A percentile compares a stretch with the other conserved stretches of the same genome.
phyloP scores from a whole-genome alignment of 768 basidiomycete species.

The Sarcodon aspratus region DNA sequence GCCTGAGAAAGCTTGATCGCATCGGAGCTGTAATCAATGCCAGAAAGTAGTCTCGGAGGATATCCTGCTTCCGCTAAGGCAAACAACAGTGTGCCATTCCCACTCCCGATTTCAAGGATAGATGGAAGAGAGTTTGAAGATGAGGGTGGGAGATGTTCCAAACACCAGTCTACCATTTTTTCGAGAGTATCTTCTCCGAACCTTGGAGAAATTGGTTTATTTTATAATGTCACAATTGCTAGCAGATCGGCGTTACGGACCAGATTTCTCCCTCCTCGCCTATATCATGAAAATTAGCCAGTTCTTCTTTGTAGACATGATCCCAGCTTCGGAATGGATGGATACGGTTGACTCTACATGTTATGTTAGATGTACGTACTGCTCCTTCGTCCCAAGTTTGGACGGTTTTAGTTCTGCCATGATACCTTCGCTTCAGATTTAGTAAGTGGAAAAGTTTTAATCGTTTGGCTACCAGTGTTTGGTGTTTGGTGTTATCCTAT shows the following conservation, averaged over 20 bases:
- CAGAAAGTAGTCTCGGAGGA: slow-evolving; percentile 34
- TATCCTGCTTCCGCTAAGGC: slow-evolving; percentile 63
- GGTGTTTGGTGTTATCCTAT: too few species aligned
- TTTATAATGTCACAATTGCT: not conserved
- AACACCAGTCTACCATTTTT: slow-evolving; percentile 72
- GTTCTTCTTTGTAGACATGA: slow-evolving; percentile 56
- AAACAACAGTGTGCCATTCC: slow-evolving; percentile 70
- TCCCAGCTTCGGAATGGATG: slow-evolving; percentile 53
- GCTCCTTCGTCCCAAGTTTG: slow-evolving; percentile 66
- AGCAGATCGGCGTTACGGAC: slow-evolving; percentile 27
- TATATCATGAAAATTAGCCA: slow-evolving; percentile 62
- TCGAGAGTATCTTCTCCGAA: slow-evolving; percentile 67
- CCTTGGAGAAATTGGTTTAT: slow-evolving; percentile 29
- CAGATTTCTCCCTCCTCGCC: slow-evolving; percentile 83
- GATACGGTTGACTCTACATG: not conserved
- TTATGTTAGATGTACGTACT: slow-evolving; percentile 34
- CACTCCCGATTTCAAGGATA: slow-evolving; percentile 69
- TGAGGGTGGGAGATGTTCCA: slow-evolving; percentile 30
- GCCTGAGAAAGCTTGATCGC: slow-evolving; percentile 53
- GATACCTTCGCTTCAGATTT: slow-evolving; percentile 17
- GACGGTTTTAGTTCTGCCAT: slow-evolving; percentile 48
- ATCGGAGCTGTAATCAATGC: slow-evolving; percentile 70
- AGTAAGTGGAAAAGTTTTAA: not conserved
- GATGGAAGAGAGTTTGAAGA: slow-evolving; percentile 27
- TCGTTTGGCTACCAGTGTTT: too few species aligned